Evolutionary conservation across 2,329 filamentous ascomycete genomes (phyloP).

Genomic region (Rhexocercosporidium sp.): DNA sequence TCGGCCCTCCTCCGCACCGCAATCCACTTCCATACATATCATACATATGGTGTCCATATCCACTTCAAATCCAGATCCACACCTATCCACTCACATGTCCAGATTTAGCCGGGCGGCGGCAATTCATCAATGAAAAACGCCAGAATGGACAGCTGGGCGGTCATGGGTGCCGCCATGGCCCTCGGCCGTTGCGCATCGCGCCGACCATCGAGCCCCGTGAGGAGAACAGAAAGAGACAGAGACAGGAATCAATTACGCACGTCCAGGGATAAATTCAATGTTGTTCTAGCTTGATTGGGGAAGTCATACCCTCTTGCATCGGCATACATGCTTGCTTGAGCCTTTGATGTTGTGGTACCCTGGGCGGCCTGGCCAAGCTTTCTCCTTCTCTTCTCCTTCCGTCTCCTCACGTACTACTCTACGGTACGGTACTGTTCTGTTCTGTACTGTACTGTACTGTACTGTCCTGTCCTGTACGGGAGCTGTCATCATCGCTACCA

Average conservation of each 20-base stretch:
- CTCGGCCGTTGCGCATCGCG: background rate
- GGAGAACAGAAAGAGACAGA: background rate
- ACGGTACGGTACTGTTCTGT: too few relatives aligned
- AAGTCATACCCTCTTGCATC: background rate
- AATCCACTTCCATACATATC: too few relatives aligned
- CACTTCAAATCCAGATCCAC: background rate
- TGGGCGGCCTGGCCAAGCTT: background rate
- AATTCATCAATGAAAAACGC: conserved; percentile 24
- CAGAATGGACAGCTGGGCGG: background rate
- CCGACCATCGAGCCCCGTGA: too few relatives aligned
- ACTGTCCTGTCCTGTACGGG: too few relatives aligned
- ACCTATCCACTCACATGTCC: conserved; percentile 9
- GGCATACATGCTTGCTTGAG: background rate
- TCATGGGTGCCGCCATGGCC: conserved; percentile 8
- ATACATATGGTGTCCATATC: too few relatives aligned
- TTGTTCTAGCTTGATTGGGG: conserved; percentile 4
- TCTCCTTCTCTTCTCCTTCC: background rate
- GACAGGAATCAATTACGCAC: conserved; percentile 1
- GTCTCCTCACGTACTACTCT: too few relatives aligned
- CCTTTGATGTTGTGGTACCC: background rate
- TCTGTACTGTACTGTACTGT: too few relatives aligned
- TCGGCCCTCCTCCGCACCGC: conserved; percentile 7
- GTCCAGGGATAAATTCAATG: conserved; percentile 1
- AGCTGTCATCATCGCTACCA: conserved; percentile 1
- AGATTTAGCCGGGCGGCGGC: conserved; percentile 27